phyloP scores from a whole-genome alignment of 73 alveolate genomes.

The Loxodes magnus region DNA sequence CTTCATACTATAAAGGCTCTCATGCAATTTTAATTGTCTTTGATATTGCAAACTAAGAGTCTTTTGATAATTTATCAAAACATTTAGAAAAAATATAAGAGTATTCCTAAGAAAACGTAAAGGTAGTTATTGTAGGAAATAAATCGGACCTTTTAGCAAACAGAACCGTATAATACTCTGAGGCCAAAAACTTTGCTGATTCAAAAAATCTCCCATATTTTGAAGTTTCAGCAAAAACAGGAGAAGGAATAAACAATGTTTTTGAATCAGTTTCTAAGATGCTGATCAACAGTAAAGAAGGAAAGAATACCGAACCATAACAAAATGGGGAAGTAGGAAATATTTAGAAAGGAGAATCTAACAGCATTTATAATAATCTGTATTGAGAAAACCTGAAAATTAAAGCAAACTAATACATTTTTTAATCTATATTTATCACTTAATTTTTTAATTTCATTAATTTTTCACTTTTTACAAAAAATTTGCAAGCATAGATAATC shows the following conservation, averaged over 20 bases:
- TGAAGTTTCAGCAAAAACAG: conserved; percentile 68
- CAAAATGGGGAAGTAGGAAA: no score
- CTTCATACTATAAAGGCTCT: conserved; percentile 51
- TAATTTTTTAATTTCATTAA: no score
- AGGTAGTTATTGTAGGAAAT: conserved; percentile 64
- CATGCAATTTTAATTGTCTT: conserved; percentile 45
- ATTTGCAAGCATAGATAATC: no score
- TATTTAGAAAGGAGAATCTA: no score
- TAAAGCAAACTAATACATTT: no score
- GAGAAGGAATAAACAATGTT: conserved; percentile 24
- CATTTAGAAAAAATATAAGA: conserved; percentile 45
- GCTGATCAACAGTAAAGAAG: neutral
- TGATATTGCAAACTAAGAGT: conserved; percentile 38
- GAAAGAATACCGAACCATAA: no score
- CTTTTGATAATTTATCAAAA: conserved; percentile 41
- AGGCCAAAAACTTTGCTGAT: conserved; percentile 54
- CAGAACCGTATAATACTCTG: conserved; percentile 51
- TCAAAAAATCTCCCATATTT: conserved; percentile 43
- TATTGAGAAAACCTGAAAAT: no score
- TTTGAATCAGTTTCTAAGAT: conserved; percentile 1
- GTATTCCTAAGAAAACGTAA: conserved; percentile 31
- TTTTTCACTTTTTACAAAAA: no score
- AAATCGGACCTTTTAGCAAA: conserved; percentile 57
- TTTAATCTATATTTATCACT: no score
- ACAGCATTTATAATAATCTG: no score